Conservation (phyloP, 1,284 basidiomycete genomes). For the Rhodotorula sp. region DNA sequence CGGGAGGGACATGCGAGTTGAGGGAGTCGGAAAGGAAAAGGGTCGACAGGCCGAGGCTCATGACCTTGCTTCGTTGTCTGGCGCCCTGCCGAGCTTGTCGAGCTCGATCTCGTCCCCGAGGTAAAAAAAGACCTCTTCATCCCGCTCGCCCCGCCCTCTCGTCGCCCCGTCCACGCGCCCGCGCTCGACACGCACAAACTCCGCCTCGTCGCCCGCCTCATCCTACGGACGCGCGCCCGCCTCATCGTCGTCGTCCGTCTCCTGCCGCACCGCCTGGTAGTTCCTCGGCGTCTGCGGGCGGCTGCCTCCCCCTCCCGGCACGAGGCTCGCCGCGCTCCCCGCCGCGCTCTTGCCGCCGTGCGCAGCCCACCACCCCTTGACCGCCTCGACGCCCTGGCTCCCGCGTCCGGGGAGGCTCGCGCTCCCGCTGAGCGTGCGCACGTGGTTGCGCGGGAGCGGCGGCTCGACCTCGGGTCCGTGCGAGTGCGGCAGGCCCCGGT, state of each 20-base stretch:
- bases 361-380: constrained; percentile 18
- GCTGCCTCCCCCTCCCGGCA: constrained; percentile 1
- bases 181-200: background rate
- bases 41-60: constrained; percentile 4
- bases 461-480: constrained; percentile 14
- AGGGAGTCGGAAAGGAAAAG: no score
- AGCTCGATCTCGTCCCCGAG: constrained; percentile 3
- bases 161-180: background rate
- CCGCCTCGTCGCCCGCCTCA: background rate
- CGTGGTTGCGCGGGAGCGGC: constrained; percentile 16
- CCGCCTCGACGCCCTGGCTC: constrained; percentile 14
- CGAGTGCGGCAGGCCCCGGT: constrained; percentile 16
- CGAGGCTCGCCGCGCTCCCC: no score
- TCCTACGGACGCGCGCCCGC: background rate
- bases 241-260: constrained; percentile 19
- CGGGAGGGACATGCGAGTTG: no score
- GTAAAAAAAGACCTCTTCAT: constrained; percentile 1
- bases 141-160: background rate
- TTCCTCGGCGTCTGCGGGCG: constrained; percentile 21
- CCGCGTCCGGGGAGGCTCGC: constrained; percentile 23
- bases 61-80: background rate
- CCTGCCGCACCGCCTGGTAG: constrained; percentile 23
- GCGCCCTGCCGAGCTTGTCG: background rate
- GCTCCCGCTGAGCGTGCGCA: constrained; percentile 17
- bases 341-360: background rate